A percentile compares a stretch with the other conserved stretches of the same genome.
Evolutionary conservation across 192 early-diverging fungal genomes (phyloP).

Genomic region (Coemansia sp.): DNA sequence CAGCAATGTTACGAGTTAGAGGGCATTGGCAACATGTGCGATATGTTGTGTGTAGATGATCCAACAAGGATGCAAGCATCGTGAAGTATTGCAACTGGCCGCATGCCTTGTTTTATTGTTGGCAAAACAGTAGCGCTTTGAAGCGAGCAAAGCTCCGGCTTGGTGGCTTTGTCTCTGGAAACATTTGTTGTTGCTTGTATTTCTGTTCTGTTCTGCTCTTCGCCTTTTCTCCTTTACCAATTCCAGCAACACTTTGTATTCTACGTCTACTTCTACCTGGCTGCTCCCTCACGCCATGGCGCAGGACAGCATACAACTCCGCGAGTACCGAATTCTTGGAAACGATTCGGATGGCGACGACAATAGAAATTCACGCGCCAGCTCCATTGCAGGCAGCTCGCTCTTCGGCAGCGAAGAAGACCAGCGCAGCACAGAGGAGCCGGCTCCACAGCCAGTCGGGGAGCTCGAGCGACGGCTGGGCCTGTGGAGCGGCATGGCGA

Average conservation of each 20-base stretch:
- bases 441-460: neutral
- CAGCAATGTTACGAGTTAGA: no score
- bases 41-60: no score
- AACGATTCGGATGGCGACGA: neutral
- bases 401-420: neutral
- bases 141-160: no score
- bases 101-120: no score
- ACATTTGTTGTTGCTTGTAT: neutral
- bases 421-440: neutral
- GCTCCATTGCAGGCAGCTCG: neutral
- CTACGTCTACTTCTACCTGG: neutral
- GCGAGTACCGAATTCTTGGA: constrained; percentile 6
- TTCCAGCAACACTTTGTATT: neutral
- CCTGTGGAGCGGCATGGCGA: constrained; percentile 50
- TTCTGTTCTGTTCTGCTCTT: neutral
- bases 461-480: constrained; percentile 46
- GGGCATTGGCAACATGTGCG: no score
- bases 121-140: no score
- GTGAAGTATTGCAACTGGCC: no score
- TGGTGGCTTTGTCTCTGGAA: no score
- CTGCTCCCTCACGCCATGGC: neutral
- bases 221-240: neutral
- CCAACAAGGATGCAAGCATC: no score
- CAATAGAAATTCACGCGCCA: neutral
- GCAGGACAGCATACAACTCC: neutral